A percentile compares a stretch with the other conserved stretches of the same genome.
phyloP scores from a whole-genome alignment of 345 rosid genomes.

The Clarkia xantiana region DNA sequence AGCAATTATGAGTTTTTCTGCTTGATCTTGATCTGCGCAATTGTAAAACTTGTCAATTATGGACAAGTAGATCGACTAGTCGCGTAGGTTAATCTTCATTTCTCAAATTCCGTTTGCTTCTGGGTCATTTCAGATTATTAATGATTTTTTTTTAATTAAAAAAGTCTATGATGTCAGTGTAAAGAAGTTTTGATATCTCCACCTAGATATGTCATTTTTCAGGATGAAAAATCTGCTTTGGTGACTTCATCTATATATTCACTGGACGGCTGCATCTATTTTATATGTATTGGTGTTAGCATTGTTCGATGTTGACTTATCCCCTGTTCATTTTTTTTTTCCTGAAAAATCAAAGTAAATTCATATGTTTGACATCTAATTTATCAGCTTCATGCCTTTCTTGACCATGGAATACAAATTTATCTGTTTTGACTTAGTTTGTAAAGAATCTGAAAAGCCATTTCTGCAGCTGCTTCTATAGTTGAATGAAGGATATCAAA shows the following conservation, averaged over 20 bases:
- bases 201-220: neutral
- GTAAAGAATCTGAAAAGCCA: neutral
- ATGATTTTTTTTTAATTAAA: neutral
- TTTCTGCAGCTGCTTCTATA: slow-evolving; percentile 12
- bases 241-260: neutral
- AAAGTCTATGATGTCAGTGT: neutral
- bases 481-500: slow-evolving; percentile 16
- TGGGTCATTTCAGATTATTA: too few relatives aligned
- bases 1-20: too few relatives aligned
- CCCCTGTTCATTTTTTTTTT: neutral
- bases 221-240: neutral
- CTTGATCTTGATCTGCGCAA: too few relatives aligned
- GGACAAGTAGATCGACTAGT: too few relatives aligned
- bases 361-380: slow-evolving; percentile 4
- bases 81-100: too few relatives aligned
- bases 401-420: neutral
- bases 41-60: too few relatives aligned
- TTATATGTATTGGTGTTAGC: neutral
- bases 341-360: slow-evolving; percentile 1
- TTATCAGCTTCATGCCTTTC: slow-evolving; percentile 1
- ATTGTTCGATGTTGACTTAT: slow-evolving; percentile 3
- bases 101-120: too few relatives aligned
- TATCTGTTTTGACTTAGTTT: slow-evolving; percentile 4
- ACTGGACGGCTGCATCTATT: neutral
- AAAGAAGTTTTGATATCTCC: neutral